These are phyloP conservation scores for Lachnellula arida DNA, from an alignment of 2,329 filamentous ascomycete species.

Conservation along the genomic window DNA sequence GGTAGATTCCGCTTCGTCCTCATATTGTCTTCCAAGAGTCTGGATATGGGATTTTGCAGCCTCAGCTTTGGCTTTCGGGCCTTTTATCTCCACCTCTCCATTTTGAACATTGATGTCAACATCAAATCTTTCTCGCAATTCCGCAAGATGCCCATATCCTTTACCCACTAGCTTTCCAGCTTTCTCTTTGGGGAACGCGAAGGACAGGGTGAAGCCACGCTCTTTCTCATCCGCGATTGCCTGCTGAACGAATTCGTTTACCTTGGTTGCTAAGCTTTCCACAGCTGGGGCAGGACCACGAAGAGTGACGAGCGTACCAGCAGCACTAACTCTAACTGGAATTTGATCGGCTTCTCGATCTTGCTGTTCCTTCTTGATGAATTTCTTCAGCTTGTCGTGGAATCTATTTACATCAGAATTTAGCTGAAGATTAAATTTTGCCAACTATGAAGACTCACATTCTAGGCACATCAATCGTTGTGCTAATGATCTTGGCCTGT, in stretches of 20 bases:
- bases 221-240: slow-evolving; percentile 93
- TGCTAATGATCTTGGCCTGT: slow-evolving; percentile 50
- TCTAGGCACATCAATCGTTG: slow-evolving; percentile 51
- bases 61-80: slow-evolving; percentile 91
- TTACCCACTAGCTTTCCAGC: slow-evolving; percentile 79
- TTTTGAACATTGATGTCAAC: slow-evolving; percentile 85
- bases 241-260: slow-evolving; percentile 74
- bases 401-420: slow-evolving; percentile 41
- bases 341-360: slow-evolving; percentile 52
- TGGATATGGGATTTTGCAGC: slow-evolving; percentile 78
- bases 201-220: slow-evolving; percentile 77
- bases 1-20: slow-evolving; percentile 82
- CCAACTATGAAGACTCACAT: slow-evolving; percentile 39
- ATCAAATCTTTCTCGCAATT: slow-evolving; percentile 62
- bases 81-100: slow-evolving; percentile 92
- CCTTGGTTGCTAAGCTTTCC: slow-evolving; percentile 65
- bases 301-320: slow-evolving; percentile 61
- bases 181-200: slow-evolving; percentile 93
- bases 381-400: slow-evolving; percentile 58
- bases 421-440: not conserved
- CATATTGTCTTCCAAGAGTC: slow-evolving; percentile 72
- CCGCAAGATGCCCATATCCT: slow-evolving; percentile 60
- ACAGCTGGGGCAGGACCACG: slow-evolving; percentile 73
- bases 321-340: slow-evolving; percentile 54
- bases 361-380: slow-evolving; percentile 62